Percentiles rank a stretch among this genome's conserved stretches.
Evolutionary conservation across 306 rosid species (phyloP).

Genomic region (Ceratonia siliqua): DNA sequence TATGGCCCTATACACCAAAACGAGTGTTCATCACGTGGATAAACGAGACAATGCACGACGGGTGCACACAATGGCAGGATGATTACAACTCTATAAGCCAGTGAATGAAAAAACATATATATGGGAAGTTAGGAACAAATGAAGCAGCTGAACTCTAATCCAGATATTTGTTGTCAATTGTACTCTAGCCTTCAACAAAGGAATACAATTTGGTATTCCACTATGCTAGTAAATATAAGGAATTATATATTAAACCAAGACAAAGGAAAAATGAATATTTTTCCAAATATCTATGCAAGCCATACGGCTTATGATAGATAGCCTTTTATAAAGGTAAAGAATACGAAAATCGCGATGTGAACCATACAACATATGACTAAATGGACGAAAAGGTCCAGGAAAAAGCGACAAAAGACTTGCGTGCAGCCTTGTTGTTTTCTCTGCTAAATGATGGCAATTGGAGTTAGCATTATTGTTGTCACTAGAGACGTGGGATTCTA

Average conservation of each 20-base stretch:
- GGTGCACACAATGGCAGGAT: background rate
- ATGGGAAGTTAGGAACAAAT: background rate
- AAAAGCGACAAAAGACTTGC: conserved; percentile 27
- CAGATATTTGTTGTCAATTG: background rate
- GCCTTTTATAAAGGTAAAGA: conserved; percentile 13
- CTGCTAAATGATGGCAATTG: conserved; percentile 31
- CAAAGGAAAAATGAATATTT: background rate
- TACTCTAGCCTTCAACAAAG: background rate
- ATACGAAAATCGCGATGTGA: conserved; percentile 14
- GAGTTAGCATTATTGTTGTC: conserved; percentile 22
- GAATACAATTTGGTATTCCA: background rate
- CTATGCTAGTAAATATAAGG: background rate
- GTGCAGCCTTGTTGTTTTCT: conserved; percentile 30
- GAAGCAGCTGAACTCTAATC: background rate
- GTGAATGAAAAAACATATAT: background rate
- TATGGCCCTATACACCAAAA: background rate
- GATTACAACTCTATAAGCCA: background rate
- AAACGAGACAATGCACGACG: background rate
- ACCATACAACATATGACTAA: conserved; percentile 35
- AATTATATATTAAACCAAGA: background rate
- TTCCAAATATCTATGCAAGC: conserved; percentile 2
- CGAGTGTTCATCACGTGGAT: background rate
- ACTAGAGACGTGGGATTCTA: conserved; percentile 28
- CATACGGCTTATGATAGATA: conserved; percentile 4
- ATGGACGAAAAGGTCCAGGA: background rate